Conservation (phyloP, 805 yeast species). For the Ogataea corticis region DNA sequence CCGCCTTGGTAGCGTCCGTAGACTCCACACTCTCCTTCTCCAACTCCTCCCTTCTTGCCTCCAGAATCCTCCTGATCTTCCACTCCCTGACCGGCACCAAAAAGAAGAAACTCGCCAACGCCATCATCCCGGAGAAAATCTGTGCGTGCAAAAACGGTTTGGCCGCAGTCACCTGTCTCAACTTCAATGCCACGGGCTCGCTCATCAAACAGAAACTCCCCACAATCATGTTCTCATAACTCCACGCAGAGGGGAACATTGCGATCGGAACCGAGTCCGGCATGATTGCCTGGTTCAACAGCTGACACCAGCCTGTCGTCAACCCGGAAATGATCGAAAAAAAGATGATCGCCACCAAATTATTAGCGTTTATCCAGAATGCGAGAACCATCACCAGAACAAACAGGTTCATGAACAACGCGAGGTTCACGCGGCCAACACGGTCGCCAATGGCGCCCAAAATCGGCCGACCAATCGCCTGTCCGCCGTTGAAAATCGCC, state of each 20-base stretch:
- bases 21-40: background rate
- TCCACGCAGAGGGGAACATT: slow-evolving; percentile 33
- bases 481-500: slow-evolving; percentile 47
- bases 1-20: too few species aligned
- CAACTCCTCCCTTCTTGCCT: slow-evolving; percentile 15
- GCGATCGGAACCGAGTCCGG: slow-evolving; percentile 31
- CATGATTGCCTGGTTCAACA: slow-evolving; percentile 30
- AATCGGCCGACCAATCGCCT: slow-evolving; percentile 49
- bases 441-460: slow-evolving; percentile 48
- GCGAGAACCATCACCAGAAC: slow-evolving; percentile 41
- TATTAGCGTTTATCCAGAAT: slow-evolving; percentile 42
- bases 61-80: slow-evolving; percentile 43
- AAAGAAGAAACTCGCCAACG: slow-evolving; percentile 43
- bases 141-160: slow-evolving; percentile 60
- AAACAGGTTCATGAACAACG: slow-evolving; percentile 36
- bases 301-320: slow-evolving; percentile 44
- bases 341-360: slow-evolving; percentile 33
- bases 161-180: slow-evolving; percentile 19
- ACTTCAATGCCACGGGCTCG: slow-evolving; percentile 33
- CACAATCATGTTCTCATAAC: slow-evolving; percentile 26
- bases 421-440: slow-evolving; percentile 47
- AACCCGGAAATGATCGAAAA: slow-evolving; percentile 46
- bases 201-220: slow-evolving; percentile 31
- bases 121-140: slow-evolving; percentile 56
- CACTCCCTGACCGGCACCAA: slow-evolving; percentile 50